Evolutionary conservation across 129 eudicot genomes (phyloP), one percentile per base, ranked within the genome.

Genomic region (Glebionis coronaria): DNA sequence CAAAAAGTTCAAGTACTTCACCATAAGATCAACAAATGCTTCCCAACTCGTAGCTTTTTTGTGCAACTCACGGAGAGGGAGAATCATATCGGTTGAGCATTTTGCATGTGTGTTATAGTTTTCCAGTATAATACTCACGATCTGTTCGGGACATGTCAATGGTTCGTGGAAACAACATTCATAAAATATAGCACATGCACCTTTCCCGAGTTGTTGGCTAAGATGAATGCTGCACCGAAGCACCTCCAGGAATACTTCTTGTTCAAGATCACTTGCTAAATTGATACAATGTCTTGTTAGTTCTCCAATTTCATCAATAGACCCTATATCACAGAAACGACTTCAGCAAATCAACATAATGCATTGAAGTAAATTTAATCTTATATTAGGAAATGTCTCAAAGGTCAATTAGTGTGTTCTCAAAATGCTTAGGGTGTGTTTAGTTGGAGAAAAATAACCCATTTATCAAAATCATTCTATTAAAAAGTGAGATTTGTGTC

Each of bases 151-250:
- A 42, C 92, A 80, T n/a, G 77, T 66, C 19, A 74, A 70, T 76
- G 90, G 84, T 23, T 79, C 38, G 28, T 73, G 77, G 57, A 86
- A 80, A 67, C 75, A 82, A 9, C 88, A 82, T 60, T 93, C 92
- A 50, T 86, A 84, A 63, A 84, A 80, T 61, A 93, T 71, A 75
- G 87, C 85, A 50, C 92, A 73, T 58, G 87, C 77, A 55, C 87
- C 91, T 76, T 81, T 86, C 44, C 96, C 98, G 46, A 93, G 76
- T 49, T 82, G 96, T 79, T 84, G 88, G 82, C 84, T 86, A 58
- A 88, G 76, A 49, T 42, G 81, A 55, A 56, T 72, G 71, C 79
- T 54, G 86, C 98, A 93, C 12, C 76, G 74, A 28, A 88, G 82
- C 44, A 93, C 79, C 77, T 85, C 95, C 16, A 74, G 73, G 12